These are phyloP conservation scores for Pseudognaphalium luteoalbum DNA, from an alignment of 129 eudicot genomes.

Conservation along the genomic window DNA sequence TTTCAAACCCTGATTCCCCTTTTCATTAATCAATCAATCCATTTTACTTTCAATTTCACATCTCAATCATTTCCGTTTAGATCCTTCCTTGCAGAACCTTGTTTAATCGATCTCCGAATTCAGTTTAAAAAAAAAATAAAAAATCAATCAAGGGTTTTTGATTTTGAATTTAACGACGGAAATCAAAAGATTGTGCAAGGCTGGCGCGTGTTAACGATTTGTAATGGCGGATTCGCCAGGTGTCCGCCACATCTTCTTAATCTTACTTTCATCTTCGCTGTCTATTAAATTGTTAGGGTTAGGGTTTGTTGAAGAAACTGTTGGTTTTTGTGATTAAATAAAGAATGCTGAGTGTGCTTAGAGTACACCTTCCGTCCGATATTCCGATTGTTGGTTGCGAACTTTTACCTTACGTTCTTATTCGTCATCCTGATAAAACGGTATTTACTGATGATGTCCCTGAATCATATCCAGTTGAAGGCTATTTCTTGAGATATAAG, in stretches of 20 bases:
- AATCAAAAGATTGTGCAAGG: conserved; percentile 36
- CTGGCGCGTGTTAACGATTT: conserved; percentile 54
- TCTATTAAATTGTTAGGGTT: conserved; percentile 12
- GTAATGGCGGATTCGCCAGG: conserved; percentile 88
- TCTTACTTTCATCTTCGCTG: conserved; percentile 27
- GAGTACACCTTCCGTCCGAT: conserved; percentile 84
- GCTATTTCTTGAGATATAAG: conserved; percentile 79
- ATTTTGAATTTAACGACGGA: not conserved
- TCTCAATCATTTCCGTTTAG: not conserved
- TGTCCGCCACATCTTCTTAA: conserved; percentile 51
- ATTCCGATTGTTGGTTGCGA: conserved; percentile 84
- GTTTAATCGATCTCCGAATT: not conserved
- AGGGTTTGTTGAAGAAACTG: conserved; percentile 35
- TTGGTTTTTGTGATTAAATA: conserved; percentile 17
- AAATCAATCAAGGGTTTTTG: conserved; percentile 20
- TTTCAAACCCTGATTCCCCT: not conserved
- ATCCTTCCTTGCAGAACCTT: too few relatives aligned
- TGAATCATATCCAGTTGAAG: conserved; percentile 62
- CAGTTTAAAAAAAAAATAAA: not conserved
- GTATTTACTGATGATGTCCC: conserved; percentile 57
- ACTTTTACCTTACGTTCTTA: conserved; percentile 66
- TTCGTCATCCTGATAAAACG: conserved; percentile 53
- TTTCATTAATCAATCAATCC: not conserved
- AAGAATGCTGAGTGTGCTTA: conserved; percentile 73
- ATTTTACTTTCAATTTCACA: not conserved